Conservation (phyloP, 768 basidiomycete species). For the Tulasnella sp. region DNA sequence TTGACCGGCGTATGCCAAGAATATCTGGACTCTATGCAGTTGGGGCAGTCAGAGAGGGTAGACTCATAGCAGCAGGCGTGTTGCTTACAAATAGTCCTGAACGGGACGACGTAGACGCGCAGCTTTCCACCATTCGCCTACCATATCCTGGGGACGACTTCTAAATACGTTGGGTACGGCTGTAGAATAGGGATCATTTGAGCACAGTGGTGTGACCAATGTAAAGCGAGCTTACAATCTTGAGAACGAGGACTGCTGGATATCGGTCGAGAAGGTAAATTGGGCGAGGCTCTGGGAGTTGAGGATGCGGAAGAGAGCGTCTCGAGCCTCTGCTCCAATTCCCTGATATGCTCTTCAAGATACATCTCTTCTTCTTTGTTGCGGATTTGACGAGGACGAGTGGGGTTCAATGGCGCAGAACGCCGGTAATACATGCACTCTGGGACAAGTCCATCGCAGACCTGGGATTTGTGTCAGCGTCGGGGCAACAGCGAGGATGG, state of each 20-base stretch:
- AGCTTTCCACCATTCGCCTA: constrained; percentile 16
- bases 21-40: constrained; percentile 21
- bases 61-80: not conserved
- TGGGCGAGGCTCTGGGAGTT: not conserved
- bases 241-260: not conserved
- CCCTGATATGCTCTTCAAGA: constrained; percentile 8
- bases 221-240: not conserved
- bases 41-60: not conserved
- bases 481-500: not conserved
- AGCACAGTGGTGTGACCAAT: not conserved
- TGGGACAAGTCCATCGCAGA: not conserved
- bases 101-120: not conserved
- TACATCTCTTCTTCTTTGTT: constrained; percentile 15
- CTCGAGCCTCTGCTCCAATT: not conserved
- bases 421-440: constrained; percentile 8
- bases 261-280: not conserved
- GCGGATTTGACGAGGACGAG: not conserved
- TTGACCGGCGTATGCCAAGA: constrained; percentile 11
- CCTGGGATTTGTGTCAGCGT: not conserved
- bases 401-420: not conserved
- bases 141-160: not conserved
- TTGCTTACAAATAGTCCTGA: constrained; percentile 16
- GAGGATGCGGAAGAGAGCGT: not conserved
- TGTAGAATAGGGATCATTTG: not conserved
- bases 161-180: not conserved